Base-by-base conservation (phyloP, 805 yeast genomes). In the Yamadazyma insecticola region DNA sequence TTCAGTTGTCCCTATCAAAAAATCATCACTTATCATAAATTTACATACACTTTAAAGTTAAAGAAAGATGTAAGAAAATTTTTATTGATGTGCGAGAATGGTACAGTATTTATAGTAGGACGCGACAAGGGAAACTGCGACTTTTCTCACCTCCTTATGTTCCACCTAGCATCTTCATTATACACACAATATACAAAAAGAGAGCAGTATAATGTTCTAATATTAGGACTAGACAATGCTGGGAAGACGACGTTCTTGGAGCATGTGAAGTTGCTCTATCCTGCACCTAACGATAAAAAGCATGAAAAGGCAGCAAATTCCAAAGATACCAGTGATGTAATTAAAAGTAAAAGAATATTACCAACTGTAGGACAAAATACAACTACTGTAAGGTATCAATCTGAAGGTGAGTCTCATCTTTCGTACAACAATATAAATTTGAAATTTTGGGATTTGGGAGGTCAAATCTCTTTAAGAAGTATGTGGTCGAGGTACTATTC, bases 301-400 rank as follows among this genome's bases (percentile, higher is more conserved):
- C 27, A 43, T 27, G 35, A 40, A 33, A 23, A 29, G 17, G 14
- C 35, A 31, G 6, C 28, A 4, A 16, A 36, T 37, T 35, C 37
- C 36, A 22, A 36, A 29, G 35, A 40, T 39, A 30, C 38, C 38
- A 13, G 41, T 30, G 50, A 47, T 17, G 39, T 53, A 2, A 26
- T 64, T 21, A 61, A 58, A 36, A 28, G 77, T 14, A 78, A 75
- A 32, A 65, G 86, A 36, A 87, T 88, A 12, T 66, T 83, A 17
- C 97, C 98, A 2, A 90, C 98, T 0, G 94, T 90, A 27, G 98
- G 98, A 3, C 98, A 92, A 53, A 92, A 92, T 52, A 84, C 69
- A 13, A 60, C 65, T 17, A 58, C 68, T 16, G 54, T 64, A 13
- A 54, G 55, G 33, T 61, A 55, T 36, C 57, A 57, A 25, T 25